Evolutionary conservation across 192 early-diverging fungal species (phyloP), one percentile per base, ranked within the genome.

Genomic region (Gaertneriomyces sp.): DNA sequence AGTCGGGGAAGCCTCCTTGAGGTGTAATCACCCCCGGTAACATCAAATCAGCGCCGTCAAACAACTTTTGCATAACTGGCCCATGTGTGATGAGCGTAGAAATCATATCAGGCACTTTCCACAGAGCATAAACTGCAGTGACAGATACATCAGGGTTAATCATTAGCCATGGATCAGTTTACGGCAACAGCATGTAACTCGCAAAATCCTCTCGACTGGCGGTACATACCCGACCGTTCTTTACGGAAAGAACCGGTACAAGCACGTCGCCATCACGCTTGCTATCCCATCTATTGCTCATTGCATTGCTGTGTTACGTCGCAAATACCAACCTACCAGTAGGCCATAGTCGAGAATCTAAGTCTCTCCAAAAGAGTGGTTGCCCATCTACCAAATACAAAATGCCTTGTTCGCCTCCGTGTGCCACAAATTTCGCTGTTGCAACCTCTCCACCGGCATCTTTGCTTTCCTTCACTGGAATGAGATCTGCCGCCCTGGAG

Each of bases 21-120:
- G 74, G 69, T 16, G 76, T 51, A 40, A 89, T 78, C 16, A 91
- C 77, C 25, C 89, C 89, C 7, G 89, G 89, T 50, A 89, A 83
- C 89, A 91, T 91, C 16, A 91, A 66, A 72, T 91, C 88, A 5
- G 93, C 93, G 1, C 93, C 91, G 53, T 86, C 81, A n/a, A 84
- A 80, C 25, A 92, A 74, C 60, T 89, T 87, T 7, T 84, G 71
- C 44, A 93, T 66, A 1, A 91, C 92, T 10, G 77, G 71, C n/a
- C 75, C 72, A 72, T 83, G 84, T 6, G 91, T 92, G 47, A 79
- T 82, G 9, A 94, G 49, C 11, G 76, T 78, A 16, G 90, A 87
- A 20, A 90, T 68, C 62, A 89, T 71, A 14, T 41, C 54, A 0
- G 91, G 89, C 65, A 86, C 82, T 63, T 69, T 72, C 92, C 92